phyloP scores from a whole-genome alignment of 2,329 filamentous ascomycete genomes.

The Colletotrichum sp. region DNA sequence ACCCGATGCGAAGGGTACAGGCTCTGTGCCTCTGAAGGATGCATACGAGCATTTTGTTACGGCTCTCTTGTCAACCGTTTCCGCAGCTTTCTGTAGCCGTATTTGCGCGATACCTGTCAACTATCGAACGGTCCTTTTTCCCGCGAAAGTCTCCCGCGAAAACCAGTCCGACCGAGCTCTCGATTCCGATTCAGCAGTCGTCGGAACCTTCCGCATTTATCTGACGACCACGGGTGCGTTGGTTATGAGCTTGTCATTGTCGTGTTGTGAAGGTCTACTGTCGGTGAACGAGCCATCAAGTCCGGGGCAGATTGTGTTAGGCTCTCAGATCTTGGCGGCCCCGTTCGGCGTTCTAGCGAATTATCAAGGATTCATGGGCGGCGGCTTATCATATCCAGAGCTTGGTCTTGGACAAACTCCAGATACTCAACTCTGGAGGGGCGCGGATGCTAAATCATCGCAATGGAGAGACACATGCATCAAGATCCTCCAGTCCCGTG shows the following conservation, averaged over 20 bases:
- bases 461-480: constrained; percentile 57
- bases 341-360: constrained; percentile 58
- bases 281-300: constrained; percentile 49
- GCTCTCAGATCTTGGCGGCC: constrained; percentile 56
- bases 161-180: not conserved
- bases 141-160: constrained; percentile 15
- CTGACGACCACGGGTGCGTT: constrained; percentile 62
- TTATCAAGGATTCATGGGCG: constrained; percentile 39
- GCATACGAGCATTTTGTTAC: constrained; percentile 61
- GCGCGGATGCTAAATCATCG: constrained; percentile 44
- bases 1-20: constrained; percentile 37
- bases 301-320: constrained; percentile 42
- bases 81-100: constrained; percentile 52
- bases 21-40: constrained; percentile 43
- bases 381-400: constrained; percentile 38
- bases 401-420: constrained; percentile 54
- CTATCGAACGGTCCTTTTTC: constrained; percentile 55
- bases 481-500: constrained; percentile 55
- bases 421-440: constrained; percentile 54
- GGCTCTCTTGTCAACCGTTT: constrained; percentile 57
- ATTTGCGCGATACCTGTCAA: constrained; percentile 58
- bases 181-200: constrained; percentile 11
- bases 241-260: constrained; percentile 54
- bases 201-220: constrained; percentile 57
- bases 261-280: constrained; percentile 51